A percentile compares a stretch with the other conserved stretches of the same genome.
Evolutionary conservation across 2,329 filamentous ascomycete species (phyloP).

Genomic region (Fusarium domesticum): DNA sequence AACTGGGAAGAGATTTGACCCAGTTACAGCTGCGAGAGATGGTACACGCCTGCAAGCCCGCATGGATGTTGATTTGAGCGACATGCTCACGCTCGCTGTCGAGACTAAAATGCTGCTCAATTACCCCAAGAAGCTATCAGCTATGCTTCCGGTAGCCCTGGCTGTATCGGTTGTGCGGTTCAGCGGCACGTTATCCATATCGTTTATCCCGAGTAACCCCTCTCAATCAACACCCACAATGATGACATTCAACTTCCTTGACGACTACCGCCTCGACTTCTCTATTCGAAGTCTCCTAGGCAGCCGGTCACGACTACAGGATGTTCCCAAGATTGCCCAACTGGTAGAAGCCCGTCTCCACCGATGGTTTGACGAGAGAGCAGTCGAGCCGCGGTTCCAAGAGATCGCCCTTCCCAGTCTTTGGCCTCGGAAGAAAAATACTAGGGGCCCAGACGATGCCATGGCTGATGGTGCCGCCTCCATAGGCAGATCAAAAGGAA

Average conservation of each 20-base stretch:
- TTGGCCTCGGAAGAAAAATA: constrained; percentile 83
- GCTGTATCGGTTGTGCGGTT: constrained; percentile 91
- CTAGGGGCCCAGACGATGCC: constrained; percentile 65
- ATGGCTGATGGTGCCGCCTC: constrained; percentile 47
- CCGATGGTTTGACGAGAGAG: constrained; percentile 84
- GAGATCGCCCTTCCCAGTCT: constrained; percentile 79
- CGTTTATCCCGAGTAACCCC: constrained; percentile 77
- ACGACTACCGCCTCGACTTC: constrained; percentile 82
- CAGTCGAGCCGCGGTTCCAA: constrained; percentile 81
- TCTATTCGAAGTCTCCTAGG: constrained; percentile 77
- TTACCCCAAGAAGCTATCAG: constrained; percentile 85
- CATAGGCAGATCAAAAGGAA: constrained; percentile 52
- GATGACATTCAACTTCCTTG: constrained; percentile 90
- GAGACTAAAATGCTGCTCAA: constrained; percentile 94
- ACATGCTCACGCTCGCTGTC: constrained; percentile 90
- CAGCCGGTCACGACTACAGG: constrained; percentile 74
- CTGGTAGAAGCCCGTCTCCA: constrained; percentile 77
- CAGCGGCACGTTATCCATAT: constrained; percentile 89
- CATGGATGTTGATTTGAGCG: constrained; percentile 95
- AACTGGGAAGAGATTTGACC: constrained; percentile 49
- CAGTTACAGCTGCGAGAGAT: constrained; percentile 51
- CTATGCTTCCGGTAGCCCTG: constrained; percentile 86
- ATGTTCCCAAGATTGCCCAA: constrained; percentile 86
- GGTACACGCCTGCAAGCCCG: constrained; percentile 83
- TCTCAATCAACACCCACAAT: constrained; percentile 73